phyloP scores from a whole-genome alignment of 176 grass and related monocot genomes.

The Bromus sterilis region DNA sequence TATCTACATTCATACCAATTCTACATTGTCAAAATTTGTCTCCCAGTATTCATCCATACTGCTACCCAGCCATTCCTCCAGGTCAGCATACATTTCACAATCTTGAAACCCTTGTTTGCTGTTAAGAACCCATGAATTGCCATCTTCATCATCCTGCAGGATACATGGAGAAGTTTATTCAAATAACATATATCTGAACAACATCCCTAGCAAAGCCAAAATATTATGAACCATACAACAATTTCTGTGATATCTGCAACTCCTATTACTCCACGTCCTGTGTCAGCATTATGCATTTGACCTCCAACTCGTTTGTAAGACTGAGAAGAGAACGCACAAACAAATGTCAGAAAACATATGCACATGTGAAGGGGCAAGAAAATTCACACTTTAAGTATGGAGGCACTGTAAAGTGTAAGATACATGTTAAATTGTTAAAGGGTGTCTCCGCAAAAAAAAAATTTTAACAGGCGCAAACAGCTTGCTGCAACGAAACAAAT shows the following conservation, averaged over 20 bases:
- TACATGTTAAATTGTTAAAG: not conserved
- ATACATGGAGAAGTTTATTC: constrained; percentile 6
- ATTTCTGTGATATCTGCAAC: constrained; percentile 73
- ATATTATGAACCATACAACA: constrained; percentile 43
- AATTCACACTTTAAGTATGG: not conserved
- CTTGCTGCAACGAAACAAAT: not conserved
- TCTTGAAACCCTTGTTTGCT: constrained; percentile 93
- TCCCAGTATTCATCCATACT: constrained; percentile 69
- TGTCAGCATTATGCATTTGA: constrained; percentile 56
- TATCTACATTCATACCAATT: constrained; percentile 48
- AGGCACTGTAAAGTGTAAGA: not conserved
- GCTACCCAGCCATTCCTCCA: constrained; percentile 73
- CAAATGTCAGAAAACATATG: not conserved
- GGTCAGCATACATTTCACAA: constrained; percentile 69
- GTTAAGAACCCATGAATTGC: constrained; percentile 72
- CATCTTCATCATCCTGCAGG: constrained; percentile 73
- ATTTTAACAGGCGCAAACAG: constrained; percentile 1
- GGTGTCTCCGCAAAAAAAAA: no score
- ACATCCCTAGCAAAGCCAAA: not conserved
- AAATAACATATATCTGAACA: constrained; percentile 12
- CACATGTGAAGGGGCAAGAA: constrained; percentile 11
- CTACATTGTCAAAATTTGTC: constrained; percentile 52
- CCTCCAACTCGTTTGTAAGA: constrained; percentile 85
- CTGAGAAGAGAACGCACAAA: constrained; percentile 36
- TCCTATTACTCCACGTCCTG: constrained; percentile 67